Base-by-base conservation (phyloP, 2,329 filamentous ascomycete genomes). In the Scedosporium minutisporum region DNA sequence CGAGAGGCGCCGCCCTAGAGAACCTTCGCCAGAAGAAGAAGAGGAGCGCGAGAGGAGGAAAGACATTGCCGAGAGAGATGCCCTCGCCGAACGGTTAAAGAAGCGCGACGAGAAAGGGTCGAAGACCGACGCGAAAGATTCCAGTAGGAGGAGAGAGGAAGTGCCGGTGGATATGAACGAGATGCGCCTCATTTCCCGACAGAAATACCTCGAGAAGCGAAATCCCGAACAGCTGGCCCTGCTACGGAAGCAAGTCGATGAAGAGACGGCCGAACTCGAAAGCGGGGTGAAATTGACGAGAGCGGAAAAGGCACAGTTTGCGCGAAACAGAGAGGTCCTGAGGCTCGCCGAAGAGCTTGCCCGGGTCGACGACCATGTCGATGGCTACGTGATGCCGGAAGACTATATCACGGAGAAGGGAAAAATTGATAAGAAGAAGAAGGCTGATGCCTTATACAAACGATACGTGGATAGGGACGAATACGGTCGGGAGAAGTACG, bases 361-460 rank as follows among this genome's bases (percentile, higher is more conserved):
- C 62, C 84, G 85, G 53, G 96, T 99, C 66, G 93, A 97, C 71
- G 93, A 97, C 68, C 87, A 96, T 72, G 84, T 88, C 21, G 93
- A 97, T 76, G 93, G 93, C 2, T 99, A 97, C 75, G 83, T 88
- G 67, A 87, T 99, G 78, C 95, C 93, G 0, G 93, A 97, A 66
- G 92, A 97, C 72, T 96, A 96, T 71, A 93, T 96, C 65, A 96
- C 90, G 0, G 92, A 96, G 72, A 93, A 93, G 75, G 92, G 91
- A 23, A 95, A 96, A 71, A 87, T 96, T 65, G 90, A 96, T 71
- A 82, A 83, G 68, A 92, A 89, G 72, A 89, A 90, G 72, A 97
- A 97, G 72, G 86, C 95, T 66, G 90, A 96, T 25, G 91, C 90
- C 0, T 81, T 99, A 10, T 96, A 96, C 76, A 93, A 91, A 72